Evolutionary conservation across 768 basidiomycete genomes (phyloP).

Genomic region (Rhodotorula diobovata): DNA sequence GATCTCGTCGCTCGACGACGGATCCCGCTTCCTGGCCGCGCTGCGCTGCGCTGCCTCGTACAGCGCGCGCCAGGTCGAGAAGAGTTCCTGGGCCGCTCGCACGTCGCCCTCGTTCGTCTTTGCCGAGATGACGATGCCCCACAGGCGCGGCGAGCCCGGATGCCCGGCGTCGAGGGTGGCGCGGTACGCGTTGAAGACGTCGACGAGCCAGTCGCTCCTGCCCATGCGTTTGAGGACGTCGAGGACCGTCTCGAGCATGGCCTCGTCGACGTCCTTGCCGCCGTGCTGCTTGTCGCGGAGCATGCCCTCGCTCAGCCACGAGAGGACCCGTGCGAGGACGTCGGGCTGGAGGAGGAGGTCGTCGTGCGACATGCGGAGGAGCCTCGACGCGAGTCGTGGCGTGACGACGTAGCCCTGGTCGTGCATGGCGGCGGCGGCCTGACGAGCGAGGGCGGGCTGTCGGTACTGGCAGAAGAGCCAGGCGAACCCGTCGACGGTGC

Average conservation of each 20-base stretch:
- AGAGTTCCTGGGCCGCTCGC: not conserved
- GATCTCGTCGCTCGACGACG: not conserved
- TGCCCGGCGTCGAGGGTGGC: not conserved
- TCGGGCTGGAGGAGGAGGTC: constrained; percentile 13
- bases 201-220: constrained; percentile 14
- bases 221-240: constrained; percentile 11
- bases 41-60: not conserved
- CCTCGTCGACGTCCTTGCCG: not conserved
- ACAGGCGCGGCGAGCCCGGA: constrained; percentile 6
- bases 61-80: constrained; percentile 5
- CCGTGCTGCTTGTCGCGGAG: not conserved
- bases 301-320: constrained; percentile 16
- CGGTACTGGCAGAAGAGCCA: constrained; percentile 27
- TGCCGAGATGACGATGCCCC: constrained; percentile 14
- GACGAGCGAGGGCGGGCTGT: constrained; percentile 7
- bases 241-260: constrained; percentile 15
- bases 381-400: not conserved
- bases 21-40: too few species aligned
- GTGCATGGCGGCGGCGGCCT: not conserved
- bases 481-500: not conserved
- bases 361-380: constrained; percentile 2
- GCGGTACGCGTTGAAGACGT: constrained; percentile 21
- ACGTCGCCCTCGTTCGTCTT: constrained; percentile 8
- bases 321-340: constrained; percentile 6
- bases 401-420: constrained; percentile 13